Evolutionary conservation across 139 green algal genomes (phyloP), one percentile per base, ranked within the genome.

Genomic region (Tetraselmis chui): DNA sequence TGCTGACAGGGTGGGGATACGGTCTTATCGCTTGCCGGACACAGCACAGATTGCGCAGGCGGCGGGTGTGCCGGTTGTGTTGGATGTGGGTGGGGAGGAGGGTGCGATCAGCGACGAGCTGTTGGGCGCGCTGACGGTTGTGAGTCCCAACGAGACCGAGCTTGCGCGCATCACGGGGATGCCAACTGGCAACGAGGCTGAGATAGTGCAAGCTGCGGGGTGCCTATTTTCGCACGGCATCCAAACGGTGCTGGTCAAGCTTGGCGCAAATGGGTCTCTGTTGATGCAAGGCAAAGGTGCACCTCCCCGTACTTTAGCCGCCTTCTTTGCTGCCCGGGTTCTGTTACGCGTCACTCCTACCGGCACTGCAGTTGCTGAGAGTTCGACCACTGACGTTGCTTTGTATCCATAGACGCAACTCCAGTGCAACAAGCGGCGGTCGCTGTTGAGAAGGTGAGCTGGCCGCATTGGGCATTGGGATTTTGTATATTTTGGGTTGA

Each of bases 131-230:
- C 59, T 97, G 1, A 81, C 84, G 26, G 79, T 94, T n/a, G 85
- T 98, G 18, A 92, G 84, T 23, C 94, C 94, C n/a, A 98, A 98
- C 85, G 94, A 98, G 86, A 97, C 93, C 0, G 94, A 97, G 87
- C 91, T 98, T 23, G 84, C 84, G 1, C 84, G 93, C 0, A 74
- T 28, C 76, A 84, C 85, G 87, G 88, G 84, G 23, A 82, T 94
- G 88, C 86, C 86, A 18, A 93, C 89, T 24, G 86, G 85, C 23
- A 90, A 31, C 18, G 75, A 88, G 22, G 84, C 86, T 29, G 28
- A 93, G 82, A 28, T 89, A 0, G 78, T 84, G 1, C 86, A 79
- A 2, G 93, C 93, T 1, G 92, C 90, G 0, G 31, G 84, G 28
- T 30, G 80, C 29, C 86, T 97, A 67, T 86, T 93, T n/a, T 78